phyloP scores from a whole-genome alignment of 140 eudicot genomes.

The Oenanthe javanica region DNA sequence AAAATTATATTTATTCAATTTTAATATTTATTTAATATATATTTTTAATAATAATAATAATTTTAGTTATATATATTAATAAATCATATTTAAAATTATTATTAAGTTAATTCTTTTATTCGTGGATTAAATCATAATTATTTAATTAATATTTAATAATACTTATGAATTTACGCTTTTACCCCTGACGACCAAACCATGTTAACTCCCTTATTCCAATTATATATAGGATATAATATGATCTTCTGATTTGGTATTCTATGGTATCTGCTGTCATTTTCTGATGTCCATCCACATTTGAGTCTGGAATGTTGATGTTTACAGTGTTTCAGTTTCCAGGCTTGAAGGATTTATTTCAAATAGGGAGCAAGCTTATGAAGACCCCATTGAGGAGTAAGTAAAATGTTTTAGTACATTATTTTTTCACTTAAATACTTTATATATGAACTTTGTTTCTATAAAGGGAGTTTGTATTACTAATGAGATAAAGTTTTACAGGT shows the following conservation, averaged over 20 bases:
- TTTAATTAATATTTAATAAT: too few species aligned
- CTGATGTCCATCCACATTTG: slow-evolving; percentile 9
- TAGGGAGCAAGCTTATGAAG: slow-evolving; percentile 98
- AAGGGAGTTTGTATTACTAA: slow-evolving; percentile 16
- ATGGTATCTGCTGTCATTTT: neutral
- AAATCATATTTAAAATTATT: too few species aligned
- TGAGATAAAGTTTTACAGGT: slow-evolving; percentile 38
- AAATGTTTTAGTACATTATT: slow-evolving; percentile 2
- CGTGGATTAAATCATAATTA: too few species aligned
- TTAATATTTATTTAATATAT: too few species aligned
- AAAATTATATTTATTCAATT: too few species aligned
- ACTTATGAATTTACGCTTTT: too few species aligned
- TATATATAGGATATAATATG: too few species aligned
- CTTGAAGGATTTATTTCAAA: slow-evolving; percentile 99
- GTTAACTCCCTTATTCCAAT: too few species aligned
- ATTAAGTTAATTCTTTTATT: too few species aligned
- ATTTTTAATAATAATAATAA: too few species aligned
- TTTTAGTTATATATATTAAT: too few species aligned
- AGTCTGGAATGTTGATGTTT: slow-evolving; percentile 27
- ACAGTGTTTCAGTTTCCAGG: slow-evolving; percentile 68
- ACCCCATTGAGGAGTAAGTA: slow-evolving; percentile 96
- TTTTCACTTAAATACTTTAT: neutral
- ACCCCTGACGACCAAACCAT: too few species aligned
- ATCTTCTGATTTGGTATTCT: neutral
- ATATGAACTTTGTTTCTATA: slow-evolving; percentile 4